Evolutionary conservation across 441 rosid genomes (phyloP).

Genomic region (Erodium trifolium): DNA sequence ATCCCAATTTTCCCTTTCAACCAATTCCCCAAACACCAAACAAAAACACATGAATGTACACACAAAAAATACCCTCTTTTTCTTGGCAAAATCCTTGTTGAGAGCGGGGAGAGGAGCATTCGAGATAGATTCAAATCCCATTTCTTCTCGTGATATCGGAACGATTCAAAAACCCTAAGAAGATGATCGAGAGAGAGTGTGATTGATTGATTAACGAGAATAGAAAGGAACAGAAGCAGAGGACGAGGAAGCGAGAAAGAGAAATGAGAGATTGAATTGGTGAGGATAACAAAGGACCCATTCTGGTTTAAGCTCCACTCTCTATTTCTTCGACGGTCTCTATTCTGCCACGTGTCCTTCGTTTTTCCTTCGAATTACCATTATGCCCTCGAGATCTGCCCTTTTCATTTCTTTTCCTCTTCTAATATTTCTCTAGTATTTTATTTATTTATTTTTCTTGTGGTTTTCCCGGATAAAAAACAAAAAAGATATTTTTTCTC

Average conservation of each 20-base stretch:
- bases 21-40: neutral
- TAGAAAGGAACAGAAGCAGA: neutral
- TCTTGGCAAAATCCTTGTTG: constrained; percentile 32
- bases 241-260: neutral
- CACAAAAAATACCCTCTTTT: constrained; percentile 30
- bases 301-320: neutral
- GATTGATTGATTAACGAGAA: neutral
- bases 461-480: neutral
- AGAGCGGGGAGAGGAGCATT: constrained; percentile 28
- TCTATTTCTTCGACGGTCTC: constrained; percentile 5
- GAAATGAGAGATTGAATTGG: constrained; percentile 3
- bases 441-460: neutral
- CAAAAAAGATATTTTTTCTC: too few species aligned
- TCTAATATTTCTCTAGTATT: too few species aligned
- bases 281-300: constrained; percentile 2
- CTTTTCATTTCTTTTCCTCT: neutral
- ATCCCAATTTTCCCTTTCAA: neutral
- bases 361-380: neutral
- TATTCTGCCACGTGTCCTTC: neutral
- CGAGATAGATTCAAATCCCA: constrained; percentile 38
- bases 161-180: neutral
- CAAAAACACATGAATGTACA: neutral
- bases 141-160: neutral
- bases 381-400: neutral
- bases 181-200: neutral